A percentile compares a stretch with the other conserved stretches of the same genome.
These are phyloP conservation scores for Talaromyces sp. DNA, from an alignment of 2,329 filamentous ascomycete species.

Conservation along the genomic window DNA sequence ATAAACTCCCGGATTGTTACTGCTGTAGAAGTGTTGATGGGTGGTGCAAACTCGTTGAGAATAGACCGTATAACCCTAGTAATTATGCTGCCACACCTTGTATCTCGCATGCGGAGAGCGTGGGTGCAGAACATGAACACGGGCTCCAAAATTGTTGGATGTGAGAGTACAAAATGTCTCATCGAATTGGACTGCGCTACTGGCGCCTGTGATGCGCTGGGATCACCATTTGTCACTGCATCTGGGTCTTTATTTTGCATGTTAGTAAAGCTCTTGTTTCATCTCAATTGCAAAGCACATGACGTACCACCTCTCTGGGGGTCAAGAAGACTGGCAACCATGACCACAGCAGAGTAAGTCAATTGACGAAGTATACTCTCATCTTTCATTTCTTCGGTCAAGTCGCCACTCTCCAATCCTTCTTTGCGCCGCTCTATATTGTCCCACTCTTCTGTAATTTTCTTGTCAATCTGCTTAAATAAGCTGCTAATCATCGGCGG, in stretches of 20 bases:
- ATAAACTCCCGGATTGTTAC: slow-evolving; percentile 82
- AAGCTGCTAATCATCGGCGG: slow-evolving; percentile 77
- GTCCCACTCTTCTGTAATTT: slow-evolving; percentile 84
- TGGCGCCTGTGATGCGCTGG: slow-evolving; percentile 27
- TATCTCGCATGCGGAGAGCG: slow-evolving; percentile 83
- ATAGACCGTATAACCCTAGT: slow-evolving; percentile 82
- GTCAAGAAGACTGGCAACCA: slow-evolving; percentile 85
- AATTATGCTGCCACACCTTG: slow-evolving; percentile 79
- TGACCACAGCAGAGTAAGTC: slow-evolving; percentile 85
- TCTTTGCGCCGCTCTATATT: slow-evolving; percentile 58
- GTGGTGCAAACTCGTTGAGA: slow-evolving; percentile 67
- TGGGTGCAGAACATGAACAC: slow-evolving; percentile 89
- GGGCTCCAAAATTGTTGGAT: slow-evolving; percentile 75
- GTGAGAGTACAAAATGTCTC: slow-evolving; percentile 75
- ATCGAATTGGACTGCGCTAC: slow-evolving; percentile 55
- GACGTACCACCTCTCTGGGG: slow-evolving; percentile 59
- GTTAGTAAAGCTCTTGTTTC: background rate
- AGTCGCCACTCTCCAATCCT: slow-evolving; percentile 66
- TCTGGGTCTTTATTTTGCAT: slow-evolving; percentile 27
- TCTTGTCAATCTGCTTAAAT: slow-evolving; percentile 80
- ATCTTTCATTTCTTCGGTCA: slow-evolving; percentile 96
- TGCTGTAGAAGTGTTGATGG: slow-evolving; percentile 47
- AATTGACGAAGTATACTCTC: slow-evolving; percentile 92
- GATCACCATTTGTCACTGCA: slow-evolving; percentile 27
- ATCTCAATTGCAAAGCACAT: slow-evolving; percentile 3